Conservation (phyloP, 768 basidiomycete species). For the Suillus subalutaceus region DNA sequence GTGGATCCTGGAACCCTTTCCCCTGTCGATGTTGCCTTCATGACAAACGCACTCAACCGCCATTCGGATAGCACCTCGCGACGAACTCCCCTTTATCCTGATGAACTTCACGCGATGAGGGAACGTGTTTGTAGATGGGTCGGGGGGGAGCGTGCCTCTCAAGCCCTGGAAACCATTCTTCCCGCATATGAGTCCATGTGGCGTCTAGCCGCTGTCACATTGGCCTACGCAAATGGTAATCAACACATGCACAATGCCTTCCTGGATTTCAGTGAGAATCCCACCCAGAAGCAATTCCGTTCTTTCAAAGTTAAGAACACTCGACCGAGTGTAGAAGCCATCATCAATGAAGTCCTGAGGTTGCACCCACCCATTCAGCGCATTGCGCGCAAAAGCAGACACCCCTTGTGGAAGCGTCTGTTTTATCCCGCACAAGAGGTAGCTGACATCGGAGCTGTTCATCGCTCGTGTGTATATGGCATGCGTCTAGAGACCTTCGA, state of each 20-base stretch:
- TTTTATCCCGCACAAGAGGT: constrained; percentile 20
- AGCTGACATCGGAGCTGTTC: constrained; percentile 27
- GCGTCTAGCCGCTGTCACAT: constrained; percentile 57
- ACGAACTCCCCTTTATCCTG: no score
- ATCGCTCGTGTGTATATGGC: constrained; percentile 24
- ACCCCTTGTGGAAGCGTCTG: constrained; percentile 20
- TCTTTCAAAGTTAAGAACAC: constrained; percentile 17
- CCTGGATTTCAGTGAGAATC: constrained; percentile 36
- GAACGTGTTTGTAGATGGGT: constrained; percentile 38
- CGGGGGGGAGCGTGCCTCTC: constrained; percentile 24
- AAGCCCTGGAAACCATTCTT: constrained; percentile 53
- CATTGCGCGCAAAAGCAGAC: constrained; percentile 10
- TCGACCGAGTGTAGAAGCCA: constrained; percentile 24
- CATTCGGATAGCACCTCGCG: constrained; percentile 12
- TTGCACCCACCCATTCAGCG: constrained; percentile 30
- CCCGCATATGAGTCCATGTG: constrained; percentile 66
- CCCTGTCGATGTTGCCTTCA: constrained; percentile 35
- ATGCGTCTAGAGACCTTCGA: constrained; percentile 45
- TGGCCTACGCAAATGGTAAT: constrained; percentile 35
- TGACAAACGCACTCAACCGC: constrained; percentile 40
- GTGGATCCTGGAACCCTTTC: constrained; percentile 28
- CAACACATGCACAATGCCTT: constrained; percentile 33
- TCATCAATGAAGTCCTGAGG: constrained; percentile 33
- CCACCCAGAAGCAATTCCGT: constrained; percentile 24
- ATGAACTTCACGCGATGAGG: constrained; percentile 39